Percentiles rank a stretch among this genome's conserved stretches.
phyloP scores from a whole-genome alignment of 225 moss, liverwort and hornwort genomes.

The Climacium dendroides region DNA sequence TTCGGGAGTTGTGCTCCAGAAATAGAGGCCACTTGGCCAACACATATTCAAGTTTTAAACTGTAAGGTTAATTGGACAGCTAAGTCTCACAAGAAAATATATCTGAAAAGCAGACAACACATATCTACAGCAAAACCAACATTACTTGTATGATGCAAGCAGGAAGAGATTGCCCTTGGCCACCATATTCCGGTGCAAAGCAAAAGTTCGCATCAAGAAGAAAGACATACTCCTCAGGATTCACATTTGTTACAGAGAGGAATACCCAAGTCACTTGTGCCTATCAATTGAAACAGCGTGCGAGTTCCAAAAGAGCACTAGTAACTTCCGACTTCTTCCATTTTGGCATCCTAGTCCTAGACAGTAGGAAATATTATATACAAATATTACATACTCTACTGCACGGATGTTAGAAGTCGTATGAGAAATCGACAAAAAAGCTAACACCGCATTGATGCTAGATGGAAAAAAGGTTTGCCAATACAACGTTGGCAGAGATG shows the following conservation, averaged over 20 bases:
- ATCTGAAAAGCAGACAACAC: neutral
- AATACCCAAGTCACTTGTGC: neutral
- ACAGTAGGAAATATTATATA: constrained; percentile 12
- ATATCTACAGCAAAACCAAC: neutral
- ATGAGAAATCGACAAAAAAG: neutral
- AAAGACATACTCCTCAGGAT: neutral
- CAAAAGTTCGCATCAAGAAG: neutral
- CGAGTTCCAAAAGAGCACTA: neutral
- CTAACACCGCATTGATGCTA: neutral
- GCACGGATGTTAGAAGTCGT: neutral
- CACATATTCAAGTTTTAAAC: neutral
- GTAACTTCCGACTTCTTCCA: neutral
- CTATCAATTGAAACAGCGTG: neutral
- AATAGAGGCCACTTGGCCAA: neutral
- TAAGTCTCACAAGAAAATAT: neutral
- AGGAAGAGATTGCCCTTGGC: neutral
- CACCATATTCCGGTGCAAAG: neutral
- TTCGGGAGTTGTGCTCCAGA: neutral
- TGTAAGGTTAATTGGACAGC: neutral
- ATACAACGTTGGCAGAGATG: neutral
- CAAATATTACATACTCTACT: constrained; percentile 20
- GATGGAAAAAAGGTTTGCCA: neutral
- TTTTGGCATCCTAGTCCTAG: neutral
- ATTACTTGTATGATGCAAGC: neutral
- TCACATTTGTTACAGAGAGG: constrained; percentile 3